Conservation (phyloP, 176 grass and related monocot genomes). For the Zoysia japonica region DNA sequence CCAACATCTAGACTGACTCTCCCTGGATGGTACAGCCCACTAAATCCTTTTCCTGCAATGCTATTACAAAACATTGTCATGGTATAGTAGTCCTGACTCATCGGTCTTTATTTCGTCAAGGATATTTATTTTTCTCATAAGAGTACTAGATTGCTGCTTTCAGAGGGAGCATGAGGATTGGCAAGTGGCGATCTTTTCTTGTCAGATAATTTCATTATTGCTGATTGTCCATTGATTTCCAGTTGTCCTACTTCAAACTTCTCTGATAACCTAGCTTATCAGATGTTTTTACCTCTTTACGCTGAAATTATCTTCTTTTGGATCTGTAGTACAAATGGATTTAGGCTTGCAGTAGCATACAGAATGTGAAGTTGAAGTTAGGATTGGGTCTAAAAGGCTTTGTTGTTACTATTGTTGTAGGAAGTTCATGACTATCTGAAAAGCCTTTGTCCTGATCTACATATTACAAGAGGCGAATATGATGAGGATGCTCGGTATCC, state of each 20-base stretch:
- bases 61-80: background rate
- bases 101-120: background rate
- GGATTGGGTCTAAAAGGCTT: background rate
- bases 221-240: background rate
- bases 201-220: background rate
- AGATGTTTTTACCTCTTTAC: background rate
- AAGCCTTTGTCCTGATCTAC: constrained; percentile 95
- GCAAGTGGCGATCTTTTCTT: background rate
- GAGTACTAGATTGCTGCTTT: background rate
- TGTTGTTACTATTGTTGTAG: constrained; percentile 37
- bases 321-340: background rate
- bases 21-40: background rate
- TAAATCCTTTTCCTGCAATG: background rate
- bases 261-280: background rate
- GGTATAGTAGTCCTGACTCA: background rate
- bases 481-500: constrained; percentile 94
- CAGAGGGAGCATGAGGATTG: background rate
- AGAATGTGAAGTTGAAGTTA: too few species aligned
- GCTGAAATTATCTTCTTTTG: constrained; percentile 3
- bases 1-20: background rate
- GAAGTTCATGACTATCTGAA: constrained; percentile 99
- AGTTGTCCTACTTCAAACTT: constrained; percentile 1
- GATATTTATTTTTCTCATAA: background rate
- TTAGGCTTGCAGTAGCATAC: background rate
- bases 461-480: constrained; percentile 91